Conservation (phyloP, 441 rosid species). For the Erysimum cheiri region DNA sequence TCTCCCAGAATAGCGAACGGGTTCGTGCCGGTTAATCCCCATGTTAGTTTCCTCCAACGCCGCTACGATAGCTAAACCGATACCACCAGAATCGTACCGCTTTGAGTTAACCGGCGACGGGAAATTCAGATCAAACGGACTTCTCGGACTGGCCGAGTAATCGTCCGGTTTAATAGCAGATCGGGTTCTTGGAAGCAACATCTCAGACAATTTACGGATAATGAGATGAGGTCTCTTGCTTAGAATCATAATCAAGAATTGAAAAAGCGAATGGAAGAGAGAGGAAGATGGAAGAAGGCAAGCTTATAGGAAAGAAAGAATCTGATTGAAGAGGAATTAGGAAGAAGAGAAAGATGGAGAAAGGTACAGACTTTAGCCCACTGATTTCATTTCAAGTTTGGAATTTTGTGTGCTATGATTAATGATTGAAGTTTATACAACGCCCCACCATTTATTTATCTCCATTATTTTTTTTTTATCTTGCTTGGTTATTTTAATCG, state of each 20-base stretch:
- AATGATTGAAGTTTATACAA: slow-evolving; percentile 40
- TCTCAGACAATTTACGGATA: slow-evolving; percentile 46
- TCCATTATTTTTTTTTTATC: slow-evolving; percentile 22
- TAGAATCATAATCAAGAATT: slow-evolving; percentile 32
- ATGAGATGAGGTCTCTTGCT: slow-evolving; percentile 45
- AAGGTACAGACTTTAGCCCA: slow-evolving; percentile 39
- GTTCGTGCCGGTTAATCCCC: slow-evolving; percentile 45
- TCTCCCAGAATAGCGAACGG: slow-evolving; percentile 42
- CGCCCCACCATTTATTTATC: slow-evolving; percentile 35
- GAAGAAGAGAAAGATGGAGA: slow-evolving; percentile 37
- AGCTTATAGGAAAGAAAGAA: slow-evolving; percentile 41
- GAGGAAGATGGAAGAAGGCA: neutral
- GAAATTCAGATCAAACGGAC: slow-evolving; percentile 41
- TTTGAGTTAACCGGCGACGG: slow-evolving; percentile 44
- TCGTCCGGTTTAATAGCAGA: slow-evolving; percentile 37
- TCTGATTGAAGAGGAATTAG: slow-evolving; percentile 19
- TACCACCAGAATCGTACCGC: slow-evolving; percentile 37
- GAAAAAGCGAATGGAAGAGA: neutral
- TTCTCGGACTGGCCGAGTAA: slow-evolving; percentile 40
- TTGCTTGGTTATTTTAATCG: slow-evolving; percentile 32
- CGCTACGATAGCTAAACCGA: slow-evolving; percentile 48
- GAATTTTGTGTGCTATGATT: slow-evolving; percentile 45
- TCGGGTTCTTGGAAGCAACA: slow-evolving; percentile 42
- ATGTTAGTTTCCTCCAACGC: slow-evolving; percentile 42
- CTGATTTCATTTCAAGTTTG: slow-evolving; percentile 43